A percentile compares a stretch with the other conserved stretches of the same genome.
These are phyloP conservation scores for Aspergillus neoniger DNA, from an alignment of 2,329 filamentous ascomycete species.

Conservation along the genomic window DNA sequence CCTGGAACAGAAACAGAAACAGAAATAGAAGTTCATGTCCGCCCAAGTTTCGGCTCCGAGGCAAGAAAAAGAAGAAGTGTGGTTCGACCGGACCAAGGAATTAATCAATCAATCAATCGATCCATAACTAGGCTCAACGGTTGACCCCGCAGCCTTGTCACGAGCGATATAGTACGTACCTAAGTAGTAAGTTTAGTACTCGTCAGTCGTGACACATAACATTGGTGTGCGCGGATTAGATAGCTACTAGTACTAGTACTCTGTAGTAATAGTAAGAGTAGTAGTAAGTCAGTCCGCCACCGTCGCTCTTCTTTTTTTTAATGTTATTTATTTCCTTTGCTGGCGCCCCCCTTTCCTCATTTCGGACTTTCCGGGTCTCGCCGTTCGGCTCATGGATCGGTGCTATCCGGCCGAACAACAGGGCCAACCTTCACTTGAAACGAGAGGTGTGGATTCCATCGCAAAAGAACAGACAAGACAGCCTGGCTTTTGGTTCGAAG, in stretches of 20 bases:
- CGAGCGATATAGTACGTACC: not conserved
- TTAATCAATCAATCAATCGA: too few relatives aligned
- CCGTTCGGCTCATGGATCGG: not conserved
- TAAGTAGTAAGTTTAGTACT: not conserved
- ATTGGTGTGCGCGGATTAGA: too few relatives aligned
- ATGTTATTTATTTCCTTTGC: too few relatives aligned
- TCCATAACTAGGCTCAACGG: not conserved
- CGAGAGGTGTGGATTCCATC: not conserved
- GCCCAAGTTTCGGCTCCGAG: not conserved
- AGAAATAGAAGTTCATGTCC: too few relatives aligned
- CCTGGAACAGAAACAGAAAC: too few relatives aligned
- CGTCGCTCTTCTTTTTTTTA: too few relatives aligned
- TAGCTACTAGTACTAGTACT: too few relatives aligned
- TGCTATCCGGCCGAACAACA: not conserved
- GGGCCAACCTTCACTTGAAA: not conserved
- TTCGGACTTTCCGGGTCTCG: constrained; percentile 1
- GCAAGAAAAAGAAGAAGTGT: not conserved
- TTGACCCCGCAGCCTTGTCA: not conserved
- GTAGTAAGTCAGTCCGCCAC: too few relatives aligned
- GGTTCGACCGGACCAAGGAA: not conserved
- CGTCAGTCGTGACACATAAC: not conserved
- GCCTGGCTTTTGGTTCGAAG: not conserved
- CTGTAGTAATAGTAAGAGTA: too few relatives aligned
- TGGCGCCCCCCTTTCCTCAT: not conserved
- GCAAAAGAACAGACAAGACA: not conserved